Evolutionary conservation across 2,329 filamentous ascomycete species (phyloP).

Genomic region (Bipolaris gigantea): DNA sequence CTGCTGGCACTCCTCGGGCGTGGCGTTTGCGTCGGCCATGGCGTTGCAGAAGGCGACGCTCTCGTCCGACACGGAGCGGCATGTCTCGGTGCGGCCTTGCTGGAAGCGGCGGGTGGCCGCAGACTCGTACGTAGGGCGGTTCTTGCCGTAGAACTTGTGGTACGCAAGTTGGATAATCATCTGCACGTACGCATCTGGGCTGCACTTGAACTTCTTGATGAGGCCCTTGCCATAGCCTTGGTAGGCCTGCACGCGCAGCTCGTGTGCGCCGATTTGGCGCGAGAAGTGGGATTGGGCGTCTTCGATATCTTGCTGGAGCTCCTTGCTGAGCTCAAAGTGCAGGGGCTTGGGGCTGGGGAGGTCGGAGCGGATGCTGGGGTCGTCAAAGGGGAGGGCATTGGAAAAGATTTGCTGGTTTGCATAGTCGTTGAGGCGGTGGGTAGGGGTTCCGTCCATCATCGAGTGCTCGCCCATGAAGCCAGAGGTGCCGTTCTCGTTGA

Average conservation of each 20-base stretch:
- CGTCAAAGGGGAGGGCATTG: constrained; percentile 89
- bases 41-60: constrained; percentile 86
- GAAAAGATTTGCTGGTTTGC: constrained; percentile 89
- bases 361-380: constrained; percentile 75
- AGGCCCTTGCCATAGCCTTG: constrained; percentile 97
- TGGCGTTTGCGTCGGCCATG: constrained; percentile 70
- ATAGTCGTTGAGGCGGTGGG: constrained; percentile 94
- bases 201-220: constrained; percentile 99
- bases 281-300: constrained; percentile 78
- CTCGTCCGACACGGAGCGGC: constrained; percentile 87
- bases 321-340: constrained; percentile 74
- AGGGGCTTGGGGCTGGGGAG: constrained; percentile 79
- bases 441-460: constrained; percentile 99
- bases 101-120: constrained; percentile 95
- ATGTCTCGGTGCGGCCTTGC: constrained; percentile 93
- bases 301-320: constrained; percentile 76
- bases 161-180: constrained; percentile 99
- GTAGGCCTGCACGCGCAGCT: constrained; percentile 92
- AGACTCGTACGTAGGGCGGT: constrained; percentile 95
- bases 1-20: constrained; percentile 67
- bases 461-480: constrained; percentile 99
- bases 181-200: constrained; percentile 95
- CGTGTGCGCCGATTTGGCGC: constrained; percentile 79
- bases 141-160: constrained; percentile 98
- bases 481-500: constrained; percentile 96